Evolutionary conservation across 306 rosid genomes (phyloP).

Genomic region (Fagus crenata): DNA sequence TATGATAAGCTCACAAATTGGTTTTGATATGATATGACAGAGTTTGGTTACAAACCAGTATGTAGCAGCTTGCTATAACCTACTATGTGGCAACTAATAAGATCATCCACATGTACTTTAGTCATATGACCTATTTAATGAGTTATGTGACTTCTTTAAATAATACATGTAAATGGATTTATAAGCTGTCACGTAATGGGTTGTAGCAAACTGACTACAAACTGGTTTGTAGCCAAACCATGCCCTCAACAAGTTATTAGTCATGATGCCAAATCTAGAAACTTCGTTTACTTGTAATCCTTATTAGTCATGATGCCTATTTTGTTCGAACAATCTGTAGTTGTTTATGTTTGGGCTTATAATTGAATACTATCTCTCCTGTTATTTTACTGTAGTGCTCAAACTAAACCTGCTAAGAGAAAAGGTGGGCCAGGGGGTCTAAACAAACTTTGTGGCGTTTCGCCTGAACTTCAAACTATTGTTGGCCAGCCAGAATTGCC

Average conservation of each 20-base stretch:
- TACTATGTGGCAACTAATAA: too few relatives aligned
- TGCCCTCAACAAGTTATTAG: background rate
- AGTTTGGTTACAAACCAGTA: too few relatives aligned
- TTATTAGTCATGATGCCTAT: background rate
- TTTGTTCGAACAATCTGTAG: background rate
- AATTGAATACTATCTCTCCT: background rate
- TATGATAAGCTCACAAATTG: too few relatives aligned
- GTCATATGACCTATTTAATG: too few relatives aligned
- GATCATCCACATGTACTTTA: too few relatives aligned
- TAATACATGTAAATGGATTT: too few relatives aligned
- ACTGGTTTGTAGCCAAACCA: too few relatives aligned
- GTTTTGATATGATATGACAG: too few relatives aligned
- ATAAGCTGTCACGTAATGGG: too few relatives aligned
- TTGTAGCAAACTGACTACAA: too few relatives aligned
- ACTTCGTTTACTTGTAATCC: background rate
- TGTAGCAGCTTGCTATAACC: too few relatives aligned
- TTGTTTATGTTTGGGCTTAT: slow-evolving; percentile 23
- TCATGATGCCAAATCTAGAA: background rate
- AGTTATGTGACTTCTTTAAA: too few relatives aligned
- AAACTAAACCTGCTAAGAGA: slow-evolving; percentile 61
- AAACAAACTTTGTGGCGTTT: slow-evolving; percentile 75
- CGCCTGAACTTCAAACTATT: slow-evolving; percentile 87
- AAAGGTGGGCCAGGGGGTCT: slow-evolving; percentile 94
- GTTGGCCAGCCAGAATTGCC: slow-evolving; percentile 80
- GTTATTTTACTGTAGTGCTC: slow-evolving; percentile 44